Base-by-base conservation (phyloP, 2,329 filamentous ascomycete species). In the Teratosphaeria pseudoeucalypti region DNA sequence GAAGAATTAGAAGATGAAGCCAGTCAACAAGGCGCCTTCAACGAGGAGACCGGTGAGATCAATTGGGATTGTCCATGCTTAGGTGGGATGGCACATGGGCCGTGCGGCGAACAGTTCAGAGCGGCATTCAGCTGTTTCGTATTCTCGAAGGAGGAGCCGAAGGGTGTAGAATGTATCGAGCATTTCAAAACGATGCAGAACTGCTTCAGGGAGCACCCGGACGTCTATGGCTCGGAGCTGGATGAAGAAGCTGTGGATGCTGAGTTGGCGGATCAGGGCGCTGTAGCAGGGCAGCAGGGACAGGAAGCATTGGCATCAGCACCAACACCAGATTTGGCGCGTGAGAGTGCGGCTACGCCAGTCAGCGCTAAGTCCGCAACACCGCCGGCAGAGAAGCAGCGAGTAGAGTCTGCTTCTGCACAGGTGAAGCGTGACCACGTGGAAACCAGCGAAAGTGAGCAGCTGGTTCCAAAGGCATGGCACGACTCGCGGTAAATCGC, bases 51-150 rank as follows among this genome's bases (percentile, higher is more conserved):
- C 10, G 94, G 94, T 67, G 94, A 99, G 82, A 99, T 99, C 77
- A 99, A 99, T 81, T 99, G 94, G 94, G 94, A 97, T 74, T 99
- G 94, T 76, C 94, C 94, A 16, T 99, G 94, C 74, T 79, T 99
- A 37, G 94, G 94, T 55, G 94, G 94, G 57, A 99, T 99, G 94
- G 94, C 94, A 7, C 78, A 96, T 71, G 94, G 94, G 0, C 94
- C 94, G 58, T 99, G 94, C 73, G 94, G 94, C 55, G 90, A 95
- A 73, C 86, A 97, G 71, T 99, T 99, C 82, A 91, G 87, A 79
- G 86, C 86, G 27, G 94, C 94, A 0, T 99, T 99, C 70, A 96
- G 91, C 82, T 99, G 94, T 78, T 99, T 99, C 70, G 91, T 99
- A n/a, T 94, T 87, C 78, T 95, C 90, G 2, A 85, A 84, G 52